Evolutionary conservation across 306 rosid genomes (phyloP).

Genomic region (Pueraria montana): DNA sequence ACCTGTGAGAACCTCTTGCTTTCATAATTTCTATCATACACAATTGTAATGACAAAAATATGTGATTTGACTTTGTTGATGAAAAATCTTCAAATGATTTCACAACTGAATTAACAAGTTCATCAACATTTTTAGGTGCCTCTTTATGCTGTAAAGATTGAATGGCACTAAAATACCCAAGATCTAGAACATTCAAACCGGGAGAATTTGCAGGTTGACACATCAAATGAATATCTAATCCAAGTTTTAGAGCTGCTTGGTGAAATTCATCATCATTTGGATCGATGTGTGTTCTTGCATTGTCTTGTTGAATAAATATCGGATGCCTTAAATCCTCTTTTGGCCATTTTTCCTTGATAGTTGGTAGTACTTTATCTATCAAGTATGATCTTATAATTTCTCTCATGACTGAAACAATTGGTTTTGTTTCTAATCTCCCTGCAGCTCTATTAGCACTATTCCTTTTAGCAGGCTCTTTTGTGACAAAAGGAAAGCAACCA

Average conservation of each 20-base stretch:
- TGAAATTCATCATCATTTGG: background rate
- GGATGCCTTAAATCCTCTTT: background rate
- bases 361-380: background rate
- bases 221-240: background rate
- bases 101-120: background rate
- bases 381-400: background rate
- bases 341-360: background rate
- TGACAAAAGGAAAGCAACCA: background rate
- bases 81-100: background rate
- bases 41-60: background rate
- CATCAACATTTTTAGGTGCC: background rate
- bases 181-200: background rate
- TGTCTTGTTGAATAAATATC: constrained; percentile 7
- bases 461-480: background rate
- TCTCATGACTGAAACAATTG: background rate
- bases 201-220: background rate
- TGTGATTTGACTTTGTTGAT: background rate
- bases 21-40: too few species aligned
- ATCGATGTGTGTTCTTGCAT: background rate
- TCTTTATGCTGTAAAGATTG: background rate
- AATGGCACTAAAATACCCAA: background rate
- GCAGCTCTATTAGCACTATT: too few species aligned
- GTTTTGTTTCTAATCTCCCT: too few species aligned
- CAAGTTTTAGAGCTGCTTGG: background rate
- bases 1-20: background rate